These are phyloP conservation scores for Teunomyces barrocoloradensis DNA, from an alignment of 805 yeast genomes.

Conservation along the genomic window DNA sequence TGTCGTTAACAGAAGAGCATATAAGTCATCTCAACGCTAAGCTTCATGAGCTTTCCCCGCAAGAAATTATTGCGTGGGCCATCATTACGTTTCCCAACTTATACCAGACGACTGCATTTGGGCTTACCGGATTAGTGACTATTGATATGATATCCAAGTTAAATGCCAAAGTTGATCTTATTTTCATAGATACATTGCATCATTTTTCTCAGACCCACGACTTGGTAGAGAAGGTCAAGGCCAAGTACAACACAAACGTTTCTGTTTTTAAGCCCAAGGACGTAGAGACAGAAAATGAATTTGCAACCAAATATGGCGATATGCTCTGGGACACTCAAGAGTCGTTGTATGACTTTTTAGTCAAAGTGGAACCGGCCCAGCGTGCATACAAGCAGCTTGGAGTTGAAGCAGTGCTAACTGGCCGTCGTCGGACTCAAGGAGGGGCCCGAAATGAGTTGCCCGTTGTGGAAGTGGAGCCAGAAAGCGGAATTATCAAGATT, in stretches of 20 bases:
- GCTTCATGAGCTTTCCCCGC: constrained; percentile 57
- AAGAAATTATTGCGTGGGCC: constrained; percentile 80
- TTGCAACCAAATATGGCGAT: constrained; percentile 67
- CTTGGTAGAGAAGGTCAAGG: constrained; percentile 57
- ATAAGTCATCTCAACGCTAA: constrained; percentile 64
- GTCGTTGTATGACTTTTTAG: constrained; percentile 75
- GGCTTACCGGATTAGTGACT: constrained; percentile 86
- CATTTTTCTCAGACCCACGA: constrained; percentile 94
- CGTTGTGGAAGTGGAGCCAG: constrained; percentile 71
- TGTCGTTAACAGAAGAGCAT: constrained; percentile 47
- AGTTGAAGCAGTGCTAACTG: constrained; percentile 87
- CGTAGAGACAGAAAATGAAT: constrained; percentile 56
- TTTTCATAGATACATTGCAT: constrained; percentile 86
- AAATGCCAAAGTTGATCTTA: constrained; percentile 53
- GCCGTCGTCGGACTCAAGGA: constrained; percentile 88
- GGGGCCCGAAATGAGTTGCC: constrained; percentile 72
- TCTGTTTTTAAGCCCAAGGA: constrained; percentile 69
- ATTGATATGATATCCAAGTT: constrained; percentile 74
- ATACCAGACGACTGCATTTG: constrained; percentile 93
- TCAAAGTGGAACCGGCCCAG: constrained; percentile 89
- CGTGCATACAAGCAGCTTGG: constrained; percentile 73
- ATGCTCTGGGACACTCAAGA: constrained; percentile 83
- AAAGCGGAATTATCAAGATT: constrained; percentile 73
- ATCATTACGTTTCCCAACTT: constrained; percentile 76
- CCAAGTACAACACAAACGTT: constrained; percentile 53